A percentile compares a stretch with the other conserved stretches of the same genome.
phyloP scores from a whole-genome alignment of 164 flowering plant genomes.

The Warburgia ugandensis region DNA sequence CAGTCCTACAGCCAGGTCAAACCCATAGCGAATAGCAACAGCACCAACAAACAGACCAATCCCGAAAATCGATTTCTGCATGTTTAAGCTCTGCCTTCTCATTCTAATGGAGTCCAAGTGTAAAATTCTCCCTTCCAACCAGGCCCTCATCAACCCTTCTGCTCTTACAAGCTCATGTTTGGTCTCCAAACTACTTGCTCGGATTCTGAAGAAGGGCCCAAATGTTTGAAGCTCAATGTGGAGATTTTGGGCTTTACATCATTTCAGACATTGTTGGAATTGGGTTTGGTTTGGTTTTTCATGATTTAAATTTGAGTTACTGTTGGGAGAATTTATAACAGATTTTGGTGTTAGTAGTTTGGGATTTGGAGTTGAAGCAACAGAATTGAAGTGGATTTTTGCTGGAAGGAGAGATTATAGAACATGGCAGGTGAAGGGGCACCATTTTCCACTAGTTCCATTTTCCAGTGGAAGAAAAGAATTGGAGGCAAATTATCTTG shows the following conservation, averaged over 20 bases:
- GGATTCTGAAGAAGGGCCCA: constrained; percentile 86
- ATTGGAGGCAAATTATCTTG: too few relatives aligned
- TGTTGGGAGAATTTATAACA: constrained; percentile 1
- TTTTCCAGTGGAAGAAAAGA: too few relatives aligned
- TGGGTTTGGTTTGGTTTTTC: neutral
- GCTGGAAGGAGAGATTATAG: constrained; percentile 6
- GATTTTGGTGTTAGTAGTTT: too few relatives aligned
- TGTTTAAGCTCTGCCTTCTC: constrained; percentile 54
- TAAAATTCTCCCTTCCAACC: constrained; percentile 64
- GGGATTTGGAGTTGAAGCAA: too few relatives aligned
- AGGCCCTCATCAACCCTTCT: constrained; percentile 66
- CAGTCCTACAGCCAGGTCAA: constrained; percentile 64
- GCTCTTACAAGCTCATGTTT: constrained; percentile 67
- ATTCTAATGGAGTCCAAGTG: constrained; percentile 81
- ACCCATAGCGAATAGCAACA: constrained; percentile 71
- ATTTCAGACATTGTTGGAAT: constrained; percentile 77
- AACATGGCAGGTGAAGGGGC: neutral
- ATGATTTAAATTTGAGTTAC: neutral
- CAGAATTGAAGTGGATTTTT: constrained; percentile 4
- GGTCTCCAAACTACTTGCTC: constrained; percentile 55
- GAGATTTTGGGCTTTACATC: constrained; percentile 49
- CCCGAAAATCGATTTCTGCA: constrained; percentile 83
- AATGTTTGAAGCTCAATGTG: constrained; percentile 50
- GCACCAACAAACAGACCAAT: constrained; percentile 86
- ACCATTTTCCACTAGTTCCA: too few relatives aligned